These are phyloP conservation scores for Acer negundo DNA, from an alignment of 345 rosid genomes.

Conservation along the genomic window DNA sequence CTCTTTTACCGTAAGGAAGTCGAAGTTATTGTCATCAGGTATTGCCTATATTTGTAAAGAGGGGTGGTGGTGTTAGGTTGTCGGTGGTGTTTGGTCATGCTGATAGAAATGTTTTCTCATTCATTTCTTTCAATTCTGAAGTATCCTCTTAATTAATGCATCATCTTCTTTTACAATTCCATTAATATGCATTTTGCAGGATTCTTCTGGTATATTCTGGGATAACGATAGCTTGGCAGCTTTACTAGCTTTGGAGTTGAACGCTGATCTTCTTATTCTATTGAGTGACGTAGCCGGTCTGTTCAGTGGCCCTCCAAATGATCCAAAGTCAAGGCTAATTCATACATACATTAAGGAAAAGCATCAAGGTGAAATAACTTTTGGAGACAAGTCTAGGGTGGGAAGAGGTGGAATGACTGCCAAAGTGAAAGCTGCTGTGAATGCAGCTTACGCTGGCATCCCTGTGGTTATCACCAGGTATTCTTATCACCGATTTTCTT, in stretches of 20 bases:
- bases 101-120: background rate
- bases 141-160: conserved; percentile 1
- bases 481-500: background rate
- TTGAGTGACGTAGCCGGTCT: conserved; percentile 98
- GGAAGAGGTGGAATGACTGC: conserved; percentile 99
- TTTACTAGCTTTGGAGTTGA: conserved; percentile 82
- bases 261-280: conserved; percentile 93
- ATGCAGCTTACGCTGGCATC: conserved; percentile 86
- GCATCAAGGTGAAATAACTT: conserved; percentile 87
- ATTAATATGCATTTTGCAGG: conserved; percentile 50
- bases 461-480: conserved; percentile 98
- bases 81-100: too few relatives aligned
- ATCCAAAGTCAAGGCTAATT: conserved; percentile 85
- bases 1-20: too few relatives aligned
- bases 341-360: conserved; percentile 77
- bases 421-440: conserved; percentile 94
- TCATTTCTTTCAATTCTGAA: background rate
- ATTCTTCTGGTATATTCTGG: conserved; percentile 98
- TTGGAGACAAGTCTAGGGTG: conserved; percentile 96
- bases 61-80: background rate
- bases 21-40: background rate
- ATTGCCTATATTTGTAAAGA: background rate
- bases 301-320: conserved; percentile 94
- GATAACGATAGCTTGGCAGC: conserved; percentile 99
- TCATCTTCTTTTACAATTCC: conserved; percentile 7